Percentiles rank a stretch among this genome's conserved stretches.
phyloP scores from a whole-genome alignment of 495 filamentous ascomycete species.

The Neurospora sublineolata region DNA sequence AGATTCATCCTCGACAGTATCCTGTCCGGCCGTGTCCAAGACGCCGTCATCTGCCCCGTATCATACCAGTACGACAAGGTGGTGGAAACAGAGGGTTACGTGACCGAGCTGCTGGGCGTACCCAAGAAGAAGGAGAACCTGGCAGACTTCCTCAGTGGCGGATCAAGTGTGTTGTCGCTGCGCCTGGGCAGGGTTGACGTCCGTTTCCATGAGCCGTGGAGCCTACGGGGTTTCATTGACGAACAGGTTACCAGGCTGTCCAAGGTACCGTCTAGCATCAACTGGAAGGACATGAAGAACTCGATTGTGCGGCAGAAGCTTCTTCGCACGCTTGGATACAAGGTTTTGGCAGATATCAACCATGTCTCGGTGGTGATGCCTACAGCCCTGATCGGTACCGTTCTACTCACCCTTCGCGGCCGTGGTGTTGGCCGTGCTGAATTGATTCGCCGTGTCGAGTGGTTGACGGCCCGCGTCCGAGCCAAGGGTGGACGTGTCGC shows the following conservation, averaged over 20 bases:
- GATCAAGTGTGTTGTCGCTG: conserved; percentile 76
- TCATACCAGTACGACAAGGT: conserved; percentile 98
- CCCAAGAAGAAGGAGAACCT: conserved; percentile 93
- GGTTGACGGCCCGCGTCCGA: conserved; percentile 73
- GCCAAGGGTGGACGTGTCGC: conserved; percentile 83
- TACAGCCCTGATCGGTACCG: conserved; percentile 86
- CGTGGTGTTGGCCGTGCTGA: conserved; percentile 83
- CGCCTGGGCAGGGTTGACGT: conserved; percentile 88
- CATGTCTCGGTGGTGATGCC: conserved; percentile 95
- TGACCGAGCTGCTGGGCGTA: conserved; percentile 82
- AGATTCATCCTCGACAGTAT: conserved; percentile 85
- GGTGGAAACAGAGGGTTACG: conserved; percentile 93
- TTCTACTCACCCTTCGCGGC: conserved; percentile 81
- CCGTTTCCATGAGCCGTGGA: conserved; percentile 93
- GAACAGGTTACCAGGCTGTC: conserved; percentile 50
- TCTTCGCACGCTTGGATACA: conserved; percentile 76
- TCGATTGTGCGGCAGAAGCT: conserved; percentile 44
- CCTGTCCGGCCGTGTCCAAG: conserved; percentile 74
- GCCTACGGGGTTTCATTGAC: conserved; percentile 63
- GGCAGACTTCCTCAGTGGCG: conserved; percentile 69
- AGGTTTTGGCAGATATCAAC: conserved; percentile 88
- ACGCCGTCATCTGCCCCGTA: conserved; percentile 87
- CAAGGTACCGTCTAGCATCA: conserved; percentile 24
- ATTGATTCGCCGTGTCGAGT: conserved; percentile 75
- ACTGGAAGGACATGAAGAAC: conserved; percentile 32